Evolutionary conservation across 805 yeast species (phyloP), one percentile per base, ranked within the genome.

Genomic region (Hanseniaspora taiwanica): DNA sequence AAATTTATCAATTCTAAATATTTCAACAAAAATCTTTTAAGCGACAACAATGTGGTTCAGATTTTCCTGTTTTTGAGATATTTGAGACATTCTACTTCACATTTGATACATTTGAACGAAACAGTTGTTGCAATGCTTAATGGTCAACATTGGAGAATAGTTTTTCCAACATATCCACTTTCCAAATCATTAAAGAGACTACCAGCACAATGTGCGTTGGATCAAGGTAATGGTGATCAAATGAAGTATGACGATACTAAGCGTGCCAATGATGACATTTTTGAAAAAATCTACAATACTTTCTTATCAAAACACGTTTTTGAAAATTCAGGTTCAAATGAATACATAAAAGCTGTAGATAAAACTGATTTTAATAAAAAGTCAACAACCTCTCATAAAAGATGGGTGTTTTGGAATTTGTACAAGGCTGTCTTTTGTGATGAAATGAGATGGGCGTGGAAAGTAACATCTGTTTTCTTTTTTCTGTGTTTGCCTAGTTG

Each of bases 211-310:
- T 66, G 69, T 44, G 51, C 64, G 6, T 56, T 61, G 27, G 76
- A 71, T 49, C 66, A 66, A 46, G 75, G 75, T 16, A 65, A 69
- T 2, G 64, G 64, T 20, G 57, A 62, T n/a, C 63, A 66, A 6
- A 56, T 62, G 16, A 59, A 64, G 32, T 69, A 66, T 44, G 58
- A 56, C 39, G 69, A 66, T 40, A 56, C 68, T 1, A 64, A 65
- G 41, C 36, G 53, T 13, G 72, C 66, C 37, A 72, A 70, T 6
- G 68, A 65, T 41, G 69, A 65, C 38, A 63, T 69, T 1, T 68
- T 70, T 46, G 66, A 63, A 36, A 56, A 63, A 40, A 58, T 68
- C 3, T 65, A 67, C 48, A 65, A 66, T 42, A 46, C 64, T 18
- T 66, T 67, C 45, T 67, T 72, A 0, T 68, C 74, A 1, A 58